Base-by-base conservation (phyloP, 2,329 filamentous ascomycete genomes). In the Sclerotinia minor region DNA sequence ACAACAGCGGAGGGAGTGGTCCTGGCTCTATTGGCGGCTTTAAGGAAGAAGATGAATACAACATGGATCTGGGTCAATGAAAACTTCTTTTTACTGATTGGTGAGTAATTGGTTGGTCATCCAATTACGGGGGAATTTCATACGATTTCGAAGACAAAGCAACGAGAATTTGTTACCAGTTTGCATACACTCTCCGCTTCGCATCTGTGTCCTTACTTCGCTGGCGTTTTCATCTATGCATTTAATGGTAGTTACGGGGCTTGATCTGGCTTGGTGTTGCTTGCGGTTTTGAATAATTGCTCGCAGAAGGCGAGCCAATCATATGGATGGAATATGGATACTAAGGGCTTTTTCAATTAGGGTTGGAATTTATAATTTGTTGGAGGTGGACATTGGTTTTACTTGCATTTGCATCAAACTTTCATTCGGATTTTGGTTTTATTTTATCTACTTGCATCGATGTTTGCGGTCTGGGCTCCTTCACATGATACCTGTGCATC, bases 21-120 rank as follows among this genome's bases (percentile, higher is more conserved):
- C 85, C 88, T 55, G 83, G 83, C 32, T 81, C 83, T 8, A 83
- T 92, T 76, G 89, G 89, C 77, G 89, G 89, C 77, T 92, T 97
- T 81, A 97, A 97, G 79, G 94, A 97, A 78, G 94, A 97, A 80
- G 94, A 97, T 74, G 94, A 97, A 80, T 96, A 91, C 76, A 88
- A 87, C 76, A 96, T 96, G 91, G 92, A 95, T 72, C 79, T 88
- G 72, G 84, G 80, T 68, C 79, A 81, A 73, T 81, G 79, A 75
- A 32, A 71, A 71, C 71, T 57, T 29, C 13, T 24, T 64, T 5
- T 21, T 38, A 54, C 45, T 29, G 52, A 29, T 59, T 49, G 55
- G 47, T 29, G 67, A 38, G 41, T 32, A 35, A 55, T 63, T 49
- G 17, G 15, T 63, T 49, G 17, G 15, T 54, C 41, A 29, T 50